Percentiles rank a stretch among this genome's conserved stretches.
Conservation (phyloP, 2,329 filamentous ascomycete species). For the Phyllachora maydis region DNA sequence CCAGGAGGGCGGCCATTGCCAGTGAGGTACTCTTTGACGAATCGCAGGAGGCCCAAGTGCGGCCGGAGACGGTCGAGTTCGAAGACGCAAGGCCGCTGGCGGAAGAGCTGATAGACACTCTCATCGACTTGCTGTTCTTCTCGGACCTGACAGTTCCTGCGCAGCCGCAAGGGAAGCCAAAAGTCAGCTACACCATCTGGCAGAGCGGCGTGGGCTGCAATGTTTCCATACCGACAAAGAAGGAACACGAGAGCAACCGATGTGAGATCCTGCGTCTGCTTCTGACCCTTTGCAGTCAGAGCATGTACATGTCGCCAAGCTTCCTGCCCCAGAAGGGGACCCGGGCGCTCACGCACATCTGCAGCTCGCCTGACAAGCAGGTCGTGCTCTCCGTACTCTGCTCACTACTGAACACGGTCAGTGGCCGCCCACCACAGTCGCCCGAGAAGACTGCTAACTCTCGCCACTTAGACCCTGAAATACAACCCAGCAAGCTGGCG, state of each 20-base stretch:
- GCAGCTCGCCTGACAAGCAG: conserved; percentile 76
- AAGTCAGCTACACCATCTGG: conserved; percentile 90
- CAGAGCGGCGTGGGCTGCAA: conserved; percentile 95
- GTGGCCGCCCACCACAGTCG: conserved; percentile 8
- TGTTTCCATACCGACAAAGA: conserved; percentile 67
- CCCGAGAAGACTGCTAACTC: conserved; percentile 1
- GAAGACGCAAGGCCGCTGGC: conserved; percentile 74
- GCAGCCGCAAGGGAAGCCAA: conserved; percentile 48
- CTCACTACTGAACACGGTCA: conserved; percentile 80
- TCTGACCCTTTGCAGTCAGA: conserved; percentile 69
- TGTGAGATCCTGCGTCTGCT: conserved; percentile 77
- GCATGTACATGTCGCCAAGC: conserved; percentile 76
- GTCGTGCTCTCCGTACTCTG: conserved; percentile 77
- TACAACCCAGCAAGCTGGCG: conserved; percentile 91
- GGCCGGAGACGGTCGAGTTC: conserved; percentile 36
- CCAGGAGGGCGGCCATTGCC: conserved; percentile 40
- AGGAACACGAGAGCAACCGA: conserved; percentile 82
- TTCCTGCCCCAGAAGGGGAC: conserved; percentile 67
- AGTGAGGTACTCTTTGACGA: conserved; percentile 76
- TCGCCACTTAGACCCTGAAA: conserved; percentile 60
- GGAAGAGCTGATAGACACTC: conserved; percentile 78
- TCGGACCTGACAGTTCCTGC: conserved; percentile 70
- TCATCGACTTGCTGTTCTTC: conserved; percentile 81
- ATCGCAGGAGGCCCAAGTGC: conserved; percentile 30
- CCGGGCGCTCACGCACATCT: conserved; percentile 71